Base-by-base conservation (phyloP, 1,139 yeast genomes). In the Kazachstania sp. region DNA sequence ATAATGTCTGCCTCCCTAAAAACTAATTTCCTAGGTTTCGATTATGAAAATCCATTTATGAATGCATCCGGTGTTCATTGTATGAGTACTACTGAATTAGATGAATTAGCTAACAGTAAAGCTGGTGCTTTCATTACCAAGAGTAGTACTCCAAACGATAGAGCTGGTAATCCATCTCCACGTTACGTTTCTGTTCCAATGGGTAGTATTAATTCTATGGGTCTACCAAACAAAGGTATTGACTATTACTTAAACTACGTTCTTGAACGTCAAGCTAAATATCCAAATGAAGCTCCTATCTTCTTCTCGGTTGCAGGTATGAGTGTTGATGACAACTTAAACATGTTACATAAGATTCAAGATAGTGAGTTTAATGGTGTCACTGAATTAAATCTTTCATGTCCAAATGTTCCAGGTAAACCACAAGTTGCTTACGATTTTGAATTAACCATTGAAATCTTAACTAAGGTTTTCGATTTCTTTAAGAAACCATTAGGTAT, bases 391-490 rank as follows among this genome's bases (percentile, higher is more conserved):
- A 60, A 60, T 42, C 40, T 59, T 32, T 60, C 64, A 2, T 60
- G 64, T 46, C 64, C 64, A 15, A 60, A 60, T 42, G 63, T 60
- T 20, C 63, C 64, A n/a, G 64, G 64, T 36, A 58, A 60, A 45
- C 64, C 64, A 37, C 85, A 82, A 57, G 82, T 86, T 0, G 81
- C 79, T 18, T 67, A 82, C 29, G 77, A 76, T 32, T 75, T 78
- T 43, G 77, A 74, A 13, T 58, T 79, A 16, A 71, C 86, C 0
- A 68, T 73, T 42, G 66, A 70, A 30, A 70, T 86, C 23, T 63
- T 86, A 43, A 64, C 68, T 6, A 63, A 65, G 4, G 64, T 85
- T 1, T 59, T 60, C 42, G 39, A 49, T 5, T 58, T 60, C 45
- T 60, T 57, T 49, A 54, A 49, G 39, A 60, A 60, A 45, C 64